Base-by-base conservation (phyloP, 2,329 filamentous ascomycete species). In the Aspergillus glaucus region DNA sequence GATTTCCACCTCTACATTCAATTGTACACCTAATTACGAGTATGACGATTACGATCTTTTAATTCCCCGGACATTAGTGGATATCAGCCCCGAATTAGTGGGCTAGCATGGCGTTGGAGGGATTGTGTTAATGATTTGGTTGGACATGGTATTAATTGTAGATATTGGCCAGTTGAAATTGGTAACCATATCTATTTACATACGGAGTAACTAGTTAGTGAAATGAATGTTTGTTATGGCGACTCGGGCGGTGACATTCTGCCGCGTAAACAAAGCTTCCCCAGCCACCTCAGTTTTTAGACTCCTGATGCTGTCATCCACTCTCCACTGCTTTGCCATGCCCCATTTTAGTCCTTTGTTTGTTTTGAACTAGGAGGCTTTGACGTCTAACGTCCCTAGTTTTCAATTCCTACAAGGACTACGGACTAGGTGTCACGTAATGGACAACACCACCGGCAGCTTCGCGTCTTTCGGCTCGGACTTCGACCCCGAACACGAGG, bases 401-500 rank as follows among this genome's bases (percentile, higher is more conserved):
- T 40, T 40, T 19, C 5, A 10, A 40, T 40, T 40, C 6, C 9
- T 40, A 10, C n/a, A n/a, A 37, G 37, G 17, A 19, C 17, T 19
- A 17, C 15, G 15, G 37, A 40, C 10, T 21, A 12, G 17, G 17
- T 40, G 6, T 21, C 19, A 3, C 8, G 4, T 12, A 12, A 40
- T 40, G 37, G 37, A 40, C 37, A 40, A 21, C 46, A 61, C 61
- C n/a, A 55, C 59, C 45, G 61, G 57, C 49, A 60, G 58, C 46
- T 60, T 60, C 54, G 55, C 58, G 53, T 62, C 60, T n/a, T 57
- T 65, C 30, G 55, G 59, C 48, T 67, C 68, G 15, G 67, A 70
- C 50, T 73, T 73, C 46, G 68, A 73, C 43, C 68, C 67, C 6
- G 68, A 73, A 46, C 64, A 72, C 55, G 70, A 73, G 56, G 69